phyloP scores from a whole-genome alignment of 441 rosid genomes.

The Melastoma candidum region DNA sequence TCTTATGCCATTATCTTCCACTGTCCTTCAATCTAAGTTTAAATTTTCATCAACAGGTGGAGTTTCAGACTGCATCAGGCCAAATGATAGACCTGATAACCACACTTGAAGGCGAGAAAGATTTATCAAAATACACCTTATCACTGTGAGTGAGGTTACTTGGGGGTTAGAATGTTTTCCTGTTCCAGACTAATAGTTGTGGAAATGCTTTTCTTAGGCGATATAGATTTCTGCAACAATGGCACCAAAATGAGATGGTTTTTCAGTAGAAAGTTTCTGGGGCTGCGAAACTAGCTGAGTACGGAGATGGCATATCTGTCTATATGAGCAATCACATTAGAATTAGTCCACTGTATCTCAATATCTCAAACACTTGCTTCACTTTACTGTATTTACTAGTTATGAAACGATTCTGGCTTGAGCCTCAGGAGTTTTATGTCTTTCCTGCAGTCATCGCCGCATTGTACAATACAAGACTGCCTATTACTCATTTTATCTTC shows the following conservation, averaged over 20 bases:
- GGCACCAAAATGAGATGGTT: too few relatives aligned
- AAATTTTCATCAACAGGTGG: conserved; percentile 41
- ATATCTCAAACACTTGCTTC: too few relatives aligned
- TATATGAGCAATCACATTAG: too few relatives aligned
- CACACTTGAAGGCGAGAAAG: conserved; percentile 74
- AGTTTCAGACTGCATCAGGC: conserved; percentile 84
- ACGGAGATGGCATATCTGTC: too few relatives aligned
- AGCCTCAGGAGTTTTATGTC: not conserved
- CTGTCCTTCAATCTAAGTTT: conserved; percentile 2
- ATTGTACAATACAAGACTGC: conserved; percentile 84
- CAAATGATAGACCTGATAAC: conserved; percentile 93
- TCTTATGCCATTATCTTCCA: not conserved
- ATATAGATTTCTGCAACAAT: too few relatives aligned
- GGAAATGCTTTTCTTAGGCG: too few relatives aligned
- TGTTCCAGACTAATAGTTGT: not conserved
- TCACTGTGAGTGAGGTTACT: conserved; percentile 43
- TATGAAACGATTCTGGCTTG: too few relatives aligned
- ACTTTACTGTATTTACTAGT: too few relatives aligned
- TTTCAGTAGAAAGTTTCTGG: too few relatives aligned
- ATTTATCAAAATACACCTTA: conserved; percentile 59
- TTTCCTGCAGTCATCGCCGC: conserved; percentile 55
- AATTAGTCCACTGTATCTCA: too few relatives aligned
- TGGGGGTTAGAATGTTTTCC: not conserved
- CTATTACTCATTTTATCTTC: conserved; percentile 85
- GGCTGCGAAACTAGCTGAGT: too few relatives aligned